Conservation (phyloP, 176 grass and related monocot genomes). For the Cymbopogon citratus region DNA sequence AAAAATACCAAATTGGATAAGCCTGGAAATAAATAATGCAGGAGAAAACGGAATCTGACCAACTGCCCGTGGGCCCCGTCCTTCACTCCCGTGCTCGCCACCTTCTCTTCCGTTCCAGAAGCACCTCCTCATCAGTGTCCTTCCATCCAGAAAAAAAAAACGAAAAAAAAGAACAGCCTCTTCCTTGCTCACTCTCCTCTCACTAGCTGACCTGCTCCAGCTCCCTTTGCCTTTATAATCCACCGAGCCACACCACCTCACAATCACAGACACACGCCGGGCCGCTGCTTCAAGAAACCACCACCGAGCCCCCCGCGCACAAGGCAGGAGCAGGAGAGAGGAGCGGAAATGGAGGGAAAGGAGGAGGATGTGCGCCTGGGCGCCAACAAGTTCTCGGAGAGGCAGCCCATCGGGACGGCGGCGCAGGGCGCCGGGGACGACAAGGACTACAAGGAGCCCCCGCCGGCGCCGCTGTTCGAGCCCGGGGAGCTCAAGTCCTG, state of each 20-base stretch:
- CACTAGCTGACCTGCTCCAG: not conserved
- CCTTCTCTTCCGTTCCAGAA: conserved; percentile 24
- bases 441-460: conserved; percentile 86
- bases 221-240: conserved; percentile 31
- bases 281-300: not conserved
- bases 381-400: conserved; percentile 70
- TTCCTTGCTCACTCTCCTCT: conserved; percentile 12
- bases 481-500: conserved; percentile 82
- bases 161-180: not conserved
- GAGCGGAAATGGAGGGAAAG: conserved; percentile 55
- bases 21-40: not conserved
- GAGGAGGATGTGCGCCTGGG: conserved; percentile 85
- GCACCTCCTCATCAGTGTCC: conserved; percentile 19
- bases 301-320: not conserved
- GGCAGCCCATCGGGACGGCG: conserved; percentile 77
- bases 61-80: conserved; percentile 12
- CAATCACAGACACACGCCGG: not conserved
- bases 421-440: conserved; percentile 59
- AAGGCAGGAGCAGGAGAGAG: not conserved
- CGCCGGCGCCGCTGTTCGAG: conserved; percentile 77
- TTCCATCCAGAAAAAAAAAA: not conserved
- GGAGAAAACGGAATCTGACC: conserved; percentile 1
- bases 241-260: not conserved
- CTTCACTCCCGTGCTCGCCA: conserved; percentile 1
- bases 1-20: conserved; percentile 9